Base-by-base conservation (phyloP, 345 rosid species). In the Physaria fendleri region DNA sequence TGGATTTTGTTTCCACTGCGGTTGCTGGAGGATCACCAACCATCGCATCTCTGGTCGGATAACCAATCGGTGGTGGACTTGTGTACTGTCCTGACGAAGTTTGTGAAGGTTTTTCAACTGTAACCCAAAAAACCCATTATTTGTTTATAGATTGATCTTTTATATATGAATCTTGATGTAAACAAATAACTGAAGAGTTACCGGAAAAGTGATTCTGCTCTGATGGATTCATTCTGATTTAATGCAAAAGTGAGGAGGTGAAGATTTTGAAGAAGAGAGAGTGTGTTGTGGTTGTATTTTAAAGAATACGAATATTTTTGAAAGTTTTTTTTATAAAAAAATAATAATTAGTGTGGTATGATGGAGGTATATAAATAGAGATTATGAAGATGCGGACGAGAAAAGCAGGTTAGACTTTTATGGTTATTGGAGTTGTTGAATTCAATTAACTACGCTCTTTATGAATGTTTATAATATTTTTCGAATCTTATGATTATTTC, bases 11-110 rank as follows among this genome's bases (percentile, higher is more conserved):
- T 65, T 79, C 78, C 18, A 81, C 53, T 0, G 78, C 71, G 2
- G 44, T 64, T 2, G 64, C 51, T 2, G 51, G 45, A 17, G 56
- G 73, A 39, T 50, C 69, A 22, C 37, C 6, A 3, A 52, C 73
- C 42, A 69, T 5, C 6, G 27, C 30, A 10, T 77, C 81, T 30
- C 62, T 75, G 1, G 77, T 79, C 8, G 91, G 91, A 54, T 85
- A 80, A 25, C 88, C 85, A 4, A 81, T 79, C 1, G 88, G 82
- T 5, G 78, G 80, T 0, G 90, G 75, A 5, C 50, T 70, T 54
- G 61, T 73, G 45, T 61, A 66, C 1, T 72, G 20, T 2, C 45
- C 64, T 4, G 25, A 57, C 4, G 24, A 55, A 1, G 59, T 12
- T 28, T 69, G 65, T 17, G 78, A 65, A 8, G 76, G 75, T 66